Conservation (phyloP, 345 rosid genomes). For the Boechera divaricarpa region DNA sequence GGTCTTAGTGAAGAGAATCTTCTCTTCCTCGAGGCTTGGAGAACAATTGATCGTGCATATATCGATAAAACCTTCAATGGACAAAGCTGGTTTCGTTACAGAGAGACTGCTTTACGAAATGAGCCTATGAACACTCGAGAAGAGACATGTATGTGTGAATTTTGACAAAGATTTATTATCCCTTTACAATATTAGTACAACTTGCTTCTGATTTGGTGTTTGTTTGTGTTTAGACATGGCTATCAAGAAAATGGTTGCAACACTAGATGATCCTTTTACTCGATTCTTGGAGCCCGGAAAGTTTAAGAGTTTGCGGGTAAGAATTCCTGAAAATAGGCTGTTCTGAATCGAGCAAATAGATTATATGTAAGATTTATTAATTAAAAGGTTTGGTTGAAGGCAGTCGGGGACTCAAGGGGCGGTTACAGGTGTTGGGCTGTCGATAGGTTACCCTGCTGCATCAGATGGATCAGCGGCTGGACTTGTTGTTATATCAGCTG, state of each 20-base stretch:
- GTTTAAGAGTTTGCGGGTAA: slow-evolving; percentile 89
- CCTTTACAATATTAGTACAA: neutral
- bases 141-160: slow-evolving; percentile 72
- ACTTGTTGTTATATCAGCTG: slow-evolving; percentile 81
- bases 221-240: slow-evolving; percentile 67
- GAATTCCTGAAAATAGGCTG: slow-evolving; percentile 32
- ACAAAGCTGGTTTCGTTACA: slow-evolving; percentile 96
- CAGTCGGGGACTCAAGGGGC: slow-evolving; percentile 98
- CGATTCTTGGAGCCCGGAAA: slow-evolving; percentile 92
- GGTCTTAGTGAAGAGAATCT: slow-evolving; percentile 86
- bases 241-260: slow-evolving; percentile 90
- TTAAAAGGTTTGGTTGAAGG: slow-evolving; percentile 71
- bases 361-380: slow-evolving; percentile 41
- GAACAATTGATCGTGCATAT: slow-evolving; percentile 92
- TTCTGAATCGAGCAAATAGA: neutral
- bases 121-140: slow-evolving; percentile 89
- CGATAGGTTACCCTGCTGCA: slow-evolving; percentile 81
- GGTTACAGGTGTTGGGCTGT: slow-evolving; percentile 90
- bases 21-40: slow-evolving; percentile 95
- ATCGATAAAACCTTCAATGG: slow-evolving; percentile 92
- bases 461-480: slow-evolving; percentile 65
- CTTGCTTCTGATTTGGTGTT: slow-evolving; percentile 27
- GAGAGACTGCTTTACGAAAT: slow-evolving; percentile 84
- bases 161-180: neutral
- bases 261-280: slow-evolving; percentile 91